Percentiles rank a stretch among this genome's conserved stretches.
Evolutionary conservation across 1,284 basidiomycete genomes (phyloP).

Genomic region (Ustilago crameri): DNA sequence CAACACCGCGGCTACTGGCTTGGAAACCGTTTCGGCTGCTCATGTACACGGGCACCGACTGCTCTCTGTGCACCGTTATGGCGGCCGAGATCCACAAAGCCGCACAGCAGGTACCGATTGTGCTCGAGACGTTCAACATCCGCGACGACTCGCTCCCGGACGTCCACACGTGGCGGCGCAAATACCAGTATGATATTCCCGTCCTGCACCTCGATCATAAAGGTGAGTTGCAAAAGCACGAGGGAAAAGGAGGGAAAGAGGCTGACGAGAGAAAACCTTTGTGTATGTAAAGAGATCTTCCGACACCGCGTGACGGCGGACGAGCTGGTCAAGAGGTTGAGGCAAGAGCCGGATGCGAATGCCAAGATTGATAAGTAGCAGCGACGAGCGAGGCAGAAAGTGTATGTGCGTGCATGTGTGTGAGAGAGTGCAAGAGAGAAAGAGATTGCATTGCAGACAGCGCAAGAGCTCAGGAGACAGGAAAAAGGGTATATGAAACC

Average conservation of each 20-base stretch:
- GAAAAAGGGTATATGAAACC: slow-evolving; percentile 20
- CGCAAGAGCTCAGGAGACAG: no score
- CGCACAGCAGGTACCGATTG: slow-evolving; percentile 29
- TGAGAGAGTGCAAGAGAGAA: slow-evolving; percentile 4
- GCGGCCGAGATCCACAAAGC: slow-evolving; percentile 45
- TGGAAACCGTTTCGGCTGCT: slow-evolving; percentile 30
- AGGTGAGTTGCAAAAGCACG: slow-evolving; percentile 18
- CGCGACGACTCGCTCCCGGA: slow-evolving; percentile 56
- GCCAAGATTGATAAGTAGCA: background rate
- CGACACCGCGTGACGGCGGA: slow-evolving; percentile 37
- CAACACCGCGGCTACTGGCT: slow-evolving; percentile 5
- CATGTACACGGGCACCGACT: slow-evolving; percentile 64
- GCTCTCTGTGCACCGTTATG: slow-evolving; percentile 62
- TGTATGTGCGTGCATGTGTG: background rate
- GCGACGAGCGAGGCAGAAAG: background rate
- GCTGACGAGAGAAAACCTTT: no score
- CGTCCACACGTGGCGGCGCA: slow-evolving; percentile 59
- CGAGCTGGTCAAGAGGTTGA: slow-evolving; percentile 21
- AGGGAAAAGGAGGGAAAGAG: no score
- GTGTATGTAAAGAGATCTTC: slow-evolving; percentile 32
- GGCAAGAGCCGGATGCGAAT: slow-evolving; percentile 1
- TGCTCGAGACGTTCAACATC: slow-evolving; percentile 61
- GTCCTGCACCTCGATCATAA: slow-evolving; percentile 53
- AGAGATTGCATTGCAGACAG: slow-evolving; percentile 10
- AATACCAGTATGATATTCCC: slow-evolving; percentile 67